Evolutionary conservation across 176 grass and related monocot species (phyloP).

Genomic region (Raddia guianensis): DNA sequence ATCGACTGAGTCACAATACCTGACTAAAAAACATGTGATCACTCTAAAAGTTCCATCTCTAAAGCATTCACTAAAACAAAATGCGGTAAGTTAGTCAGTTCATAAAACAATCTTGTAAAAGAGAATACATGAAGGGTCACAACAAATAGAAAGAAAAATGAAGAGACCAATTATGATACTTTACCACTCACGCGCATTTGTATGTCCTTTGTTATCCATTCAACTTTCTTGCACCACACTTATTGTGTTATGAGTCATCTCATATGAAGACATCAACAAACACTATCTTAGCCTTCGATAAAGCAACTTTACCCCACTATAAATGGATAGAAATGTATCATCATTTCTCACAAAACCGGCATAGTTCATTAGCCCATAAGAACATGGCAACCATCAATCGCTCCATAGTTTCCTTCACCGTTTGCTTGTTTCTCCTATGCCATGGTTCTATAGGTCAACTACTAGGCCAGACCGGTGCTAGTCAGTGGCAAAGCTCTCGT

Average conservation of each 20-base stretch:
- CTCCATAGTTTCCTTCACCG: not conserved
- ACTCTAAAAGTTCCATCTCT: not conserved
- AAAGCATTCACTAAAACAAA: not conserved
- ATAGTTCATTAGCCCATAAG: not conserved
- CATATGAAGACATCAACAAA: not conserved
- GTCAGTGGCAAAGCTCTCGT: conserved; percentile 32
- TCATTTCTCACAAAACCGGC: not conserved
- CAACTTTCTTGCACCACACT: not conserved
- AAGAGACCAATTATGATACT: not conserved
- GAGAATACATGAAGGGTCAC: not conserved
- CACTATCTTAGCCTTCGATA: not conserved
- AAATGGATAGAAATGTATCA: not conserved
- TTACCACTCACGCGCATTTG: not conserved
- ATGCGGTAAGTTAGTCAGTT: not conserved
- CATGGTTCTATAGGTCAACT: conserved; percentile 29
- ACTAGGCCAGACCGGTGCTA: not conserved
- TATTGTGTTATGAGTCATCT: not conserved
- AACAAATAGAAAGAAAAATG: not conserved
- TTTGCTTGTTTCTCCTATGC: conserved; percentile 32
- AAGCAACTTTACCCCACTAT: not conserved
- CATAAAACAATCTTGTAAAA: not conserved
- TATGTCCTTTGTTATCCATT: not conserved
- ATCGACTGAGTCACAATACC: not conserved
- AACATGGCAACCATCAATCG: not conserved
- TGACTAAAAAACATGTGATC: not conserved